These are phyloP conservation scores for Suhomyces kunorum DNA, from an alignment of 1,139 yeast genomes.

Conservation along the genomic window DNA sequence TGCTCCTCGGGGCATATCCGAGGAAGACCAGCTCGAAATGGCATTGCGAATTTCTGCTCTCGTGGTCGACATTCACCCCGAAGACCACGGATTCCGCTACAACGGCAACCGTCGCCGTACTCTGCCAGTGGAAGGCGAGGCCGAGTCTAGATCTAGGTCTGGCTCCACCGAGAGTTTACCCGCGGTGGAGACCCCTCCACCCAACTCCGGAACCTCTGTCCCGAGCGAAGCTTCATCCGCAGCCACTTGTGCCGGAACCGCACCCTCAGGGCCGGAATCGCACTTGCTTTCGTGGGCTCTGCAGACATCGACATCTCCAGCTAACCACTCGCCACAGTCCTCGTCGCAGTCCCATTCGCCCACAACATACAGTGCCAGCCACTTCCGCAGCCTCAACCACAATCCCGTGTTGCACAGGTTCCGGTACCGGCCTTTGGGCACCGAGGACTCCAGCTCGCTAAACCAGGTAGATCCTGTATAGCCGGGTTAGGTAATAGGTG, in stretches of 20 bases:
- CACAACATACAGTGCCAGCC: constrained; percentile 6
- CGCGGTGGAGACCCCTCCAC: too few species aligned
- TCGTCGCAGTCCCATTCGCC: constrained; percentile 1
- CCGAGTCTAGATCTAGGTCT: too few species aligned
- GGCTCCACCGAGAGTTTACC: too few species aligned
- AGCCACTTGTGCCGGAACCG: too few species aligned
- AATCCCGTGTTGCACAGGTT: constrained; percentile 8
- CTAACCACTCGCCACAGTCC: too few species aligned
- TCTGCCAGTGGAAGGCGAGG: not conserved
- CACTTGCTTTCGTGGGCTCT: too few species aligned
- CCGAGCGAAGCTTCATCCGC: too few species aligned
- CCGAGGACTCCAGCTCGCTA: constrained; percentile 6
- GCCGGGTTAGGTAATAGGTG: too few species aligned
- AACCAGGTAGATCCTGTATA: constrained; percentile 12
- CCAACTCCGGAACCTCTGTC: too few species aligned
- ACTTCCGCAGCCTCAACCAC: constrained; percentile 11
- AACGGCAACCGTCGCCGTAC: not conserved
- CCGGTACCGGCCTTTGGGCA: constrained; percentile 2
- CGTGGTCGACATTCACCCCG: constrained; percentile 9
- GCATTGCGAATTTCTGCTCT: constrained; percentile 12
- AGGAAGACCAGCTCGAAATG: constrained; percentile 11
- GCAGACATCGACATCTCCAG: too few species aligned
- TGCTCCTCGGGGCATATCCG: constrained; percentile 1
- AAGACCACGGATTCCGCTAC: constrained; percentile 11
- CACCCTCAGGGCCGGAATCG: too few species aligned